Conservation (phyloP, 2,329 filamentous ascomycete genomes). For the Macrophomina pseudophaseolina region DNA sequence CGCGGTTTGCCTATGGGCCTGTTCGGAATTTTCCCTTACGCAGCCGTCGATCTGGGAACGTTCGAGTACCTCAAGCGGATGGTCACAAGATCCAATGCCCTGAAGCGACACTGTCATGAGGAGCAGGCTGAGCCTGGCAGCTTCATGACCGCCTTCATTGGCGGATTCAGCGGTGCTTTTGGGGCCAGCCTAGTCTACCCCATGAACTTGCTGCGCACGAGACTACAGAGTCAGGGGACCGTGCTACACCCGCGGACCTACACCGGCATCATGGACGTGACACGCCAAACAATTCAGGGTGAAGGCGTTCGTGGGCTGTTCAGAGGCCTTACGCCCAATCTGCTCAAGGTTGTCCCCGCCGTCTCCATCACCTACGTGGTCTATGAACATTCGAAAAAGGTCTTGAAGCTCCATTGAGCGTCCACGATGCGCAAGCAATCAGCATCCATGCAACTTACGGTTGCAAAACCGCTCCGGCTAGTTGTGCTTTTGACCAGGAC, state of each 20-base stretch:
- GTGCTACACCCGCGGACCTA: constrained; percentile 90
- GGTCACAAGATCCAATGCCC: constrained; percentile 73
- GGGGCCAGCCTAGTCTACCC: constrained; percentile 95
- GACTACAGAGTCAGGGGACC: constrained; percentile 93
- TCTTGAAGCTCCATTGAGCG: constrained; percentile 41
- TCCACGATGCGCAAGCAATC: not conserved
- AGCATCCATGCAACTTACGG: not conserved
- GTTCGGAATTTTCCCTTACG: constrained; percentile 96
- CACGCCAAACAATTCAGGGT: constrained; percentile 77
- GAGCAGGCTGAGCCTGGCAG: constrained; percentile 78
- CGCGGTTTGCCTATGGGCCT: constrained; percentile 93
- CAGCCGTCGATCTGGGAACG: constrained; percentile 92
- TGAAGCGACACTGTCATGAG: constrained; percentile 73
- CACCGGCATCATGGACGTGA: constrained; percentile 87
- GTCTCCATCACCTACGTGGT: constrained; percentile 73
- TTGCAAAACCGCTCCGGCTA: not conserved
- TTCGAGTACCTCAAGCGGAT: constrained; percentile 89
- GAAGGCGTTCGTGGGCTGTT: constrained; percentile 89
- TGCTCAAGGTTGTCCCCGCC: constrained; percentile 94
- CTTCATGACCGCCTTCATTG: constrained; percentile 84
- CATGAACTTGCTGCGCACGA: constrained; percentile 87
- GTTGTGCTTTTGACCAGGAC: not conserved
- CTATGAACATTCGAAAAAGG: constrained; percentile 49
- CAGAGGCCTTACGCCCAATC: constrained; percentile 92
- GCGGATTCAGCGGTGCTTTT: constrained; percentile 87